Base-by-base conservation (phyloP, 2,329 filamentous ascomycete species). In the Westerdykella ornata region DNA sequence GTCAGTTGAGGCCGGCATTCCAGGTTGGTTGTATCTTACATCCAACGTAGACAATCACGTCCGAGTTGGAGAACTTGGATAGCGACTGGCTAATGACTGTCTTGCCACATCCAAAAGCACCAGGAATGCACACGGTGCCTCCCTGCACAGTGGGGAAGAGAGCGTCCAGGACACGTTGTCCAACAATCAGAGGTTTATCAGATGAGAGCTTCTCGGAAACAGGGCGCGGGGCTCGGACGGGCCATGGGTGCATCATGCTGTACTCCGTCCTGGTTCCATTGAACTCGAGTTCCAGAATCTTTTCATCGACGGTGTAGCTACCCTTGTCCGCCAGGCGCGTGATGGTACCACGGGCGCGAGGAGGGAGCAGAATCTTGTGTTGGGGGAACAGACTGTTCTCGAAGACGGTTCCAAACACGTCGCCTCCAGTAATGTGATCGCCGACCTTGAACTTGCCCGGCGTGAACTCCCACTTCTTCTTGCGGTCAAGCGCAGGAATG, bases 41-140 rank as follows among this genome's bases (percentile, higher is more conserved):
- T 45, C 92, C 92, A 46, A 98, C 92, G 66, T 98, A 98, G 57
- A 98, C 86, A 56, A 98, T 98, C 62, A 97, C 87, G 67, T 98
- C 92, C 68, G 85, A 92, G 81, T 98, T 98, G 63, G 92, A 98
- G 76, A 98, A 98, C 73, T 98, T 98, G 69, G 92, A 98, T 50
- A 98, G 85, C 46, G 88, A 94, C 73, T 98, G 92, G 62, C 84
- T 89, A 71, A 98, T 98, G 73, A 98, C 92, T 60, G 92, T 98
- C 82, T 98, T 98, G 65, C 92, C 92, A 63, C 92, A 98, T 52
- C 92, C 92, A 67, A 98, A 98, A 70, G 92, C 92, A 66, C 92
- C 92, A 18, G 92, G 92, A 63, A 98, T 98, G 65, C 90, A 94
- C 53, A 97, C 88, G 34, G 92, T 98, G 66, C 92, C 92, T 68